These are phyloP conservation scores for Lathyrus aphaca DNA, from an alignment of 306 rosid genomes.

Conservation along the genomic window DNA sequence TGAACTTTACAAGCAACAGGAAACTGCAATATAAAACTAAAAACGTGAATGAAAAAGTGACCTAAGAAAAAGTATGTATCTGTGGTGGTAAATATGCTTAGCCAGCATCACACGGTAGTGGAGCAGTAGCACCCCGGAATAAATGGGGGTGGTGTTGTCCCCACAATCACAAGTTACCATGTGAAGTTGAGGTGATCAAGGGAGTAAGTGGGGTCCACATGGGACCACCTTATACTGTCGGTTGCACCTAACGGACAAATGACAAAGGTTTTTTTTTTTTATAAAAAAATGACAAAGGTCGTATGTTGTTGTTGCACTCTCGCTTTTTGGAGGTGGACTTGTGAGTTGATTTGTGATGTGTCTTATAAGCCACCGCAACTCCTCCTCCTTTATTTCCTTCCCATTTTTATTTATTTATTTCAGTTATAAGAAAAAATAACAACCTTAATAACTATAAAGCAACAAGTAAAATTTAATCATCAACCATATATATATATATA, in stretches of 20 bases:
- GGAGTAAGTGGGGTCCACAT: not conserved
- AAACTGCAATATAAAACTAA: no score
- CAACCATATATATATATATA: no score
- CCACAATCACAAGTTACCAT: conserved; percentile 31
- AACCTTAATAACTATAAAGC: no score
- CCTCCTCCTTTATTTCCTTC: not conserved
- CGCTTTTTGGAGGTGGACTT: conserved; percentile 13
- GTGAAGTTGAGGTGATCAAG: conserved; percentile 12
- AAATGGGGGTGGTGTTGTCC: conserved; percentile 7
- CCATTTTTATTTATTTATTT: no score
- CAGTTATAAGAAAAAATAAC: no score
- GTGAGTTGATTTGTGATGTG: conserved; percentile 21
- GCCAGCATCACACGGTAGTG: conserved; percentile 35
- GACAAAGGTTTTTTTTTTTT: no score
- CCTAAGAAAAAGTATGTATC: not conserved
- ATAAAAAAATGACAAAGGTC: conserved; percentile 22
- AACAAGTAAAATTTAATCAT: no score
- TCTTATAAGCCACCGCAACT: conserved; percentile 29
- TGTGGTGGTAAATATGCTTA: conserved; percentile 29
- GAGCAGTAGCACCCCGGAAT: conserved; percentile 17
- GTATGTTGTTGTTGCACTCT: conserved; percentile 28
- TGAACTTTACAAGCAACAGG: no score
- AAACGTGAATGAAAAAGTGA: not conserved
- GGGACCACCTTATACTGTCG: conserved; percentile 14
- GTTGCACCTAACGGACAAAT: conserved; percentile 40